These are phyloP conservation scores for Aureobasidium sp. DNA, from an alignment of 2,329 filamentous ascomycete genomes.

Conservation along the genomic window DNA sequence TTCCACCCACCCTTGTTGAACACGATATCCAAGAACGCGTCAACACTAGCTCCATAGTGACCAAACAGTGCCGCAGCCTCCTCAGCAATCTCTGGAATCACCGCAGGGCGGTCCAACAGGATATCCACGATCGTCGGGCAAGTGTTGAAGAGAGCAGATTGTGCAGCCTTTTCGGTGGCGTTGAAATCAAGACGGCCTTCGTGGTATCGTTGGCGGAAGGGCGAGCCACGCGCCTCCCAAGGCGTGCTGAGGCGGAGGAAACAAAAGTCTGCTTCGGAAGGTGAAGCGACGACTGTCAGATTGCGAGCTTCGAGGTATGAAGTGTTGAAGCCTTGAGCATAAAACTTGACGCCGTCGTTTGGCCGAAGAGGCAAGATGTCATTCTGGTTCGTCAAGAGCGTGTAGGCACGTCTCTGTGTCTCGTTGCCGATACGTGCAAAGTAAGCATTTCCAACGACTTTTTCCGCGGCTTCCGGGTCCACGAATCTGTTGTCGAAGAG, in stretches of 20 bases:
- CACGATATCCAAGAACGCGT: constrained; percentile 11
- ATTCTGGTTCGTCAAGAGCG: background rate
- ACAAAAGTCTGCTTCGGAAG: background rate
- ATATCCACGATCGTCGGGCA: constrained; percentile 4
- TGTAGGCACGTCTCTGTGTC: constrained; percentile 4
- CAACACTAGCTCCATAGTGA: constrained; percentile 1
- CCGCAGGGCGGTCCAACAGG: background rate
- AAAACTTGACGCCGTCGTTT: background rate
- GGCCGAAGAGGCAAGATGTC: background rate
- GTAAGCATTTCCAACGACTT: background rate
- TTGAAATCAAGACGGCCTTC: constrained; percentile 10
- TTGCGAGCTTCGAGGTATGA: background rate
- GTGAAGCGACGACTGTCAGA: background rate
- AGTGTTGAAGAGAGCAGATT: background rate
- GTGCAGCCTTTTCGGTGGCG: background rate
- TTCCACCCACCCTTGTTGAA: constrained; percentile 2
- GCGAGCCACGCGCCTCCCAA: background rate
- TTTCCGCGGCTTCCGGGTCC: background rate
- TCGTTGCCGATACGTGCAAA: constrained; percentile 2
- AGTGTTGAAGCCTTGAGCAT: background rate
- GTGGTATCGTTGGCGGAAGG: constrained; percentile 6
- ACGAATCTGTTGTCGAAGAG: constrained; percentile 4
- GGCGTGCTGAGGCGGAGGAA: background rate
- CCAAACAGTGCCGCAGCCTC: constrained; percentile 1
- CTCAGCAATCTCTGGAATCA: background rate